Conservation (phyloP, 192 early-diverging fungal genomes). For the Coemansia asiatica region DNA sequence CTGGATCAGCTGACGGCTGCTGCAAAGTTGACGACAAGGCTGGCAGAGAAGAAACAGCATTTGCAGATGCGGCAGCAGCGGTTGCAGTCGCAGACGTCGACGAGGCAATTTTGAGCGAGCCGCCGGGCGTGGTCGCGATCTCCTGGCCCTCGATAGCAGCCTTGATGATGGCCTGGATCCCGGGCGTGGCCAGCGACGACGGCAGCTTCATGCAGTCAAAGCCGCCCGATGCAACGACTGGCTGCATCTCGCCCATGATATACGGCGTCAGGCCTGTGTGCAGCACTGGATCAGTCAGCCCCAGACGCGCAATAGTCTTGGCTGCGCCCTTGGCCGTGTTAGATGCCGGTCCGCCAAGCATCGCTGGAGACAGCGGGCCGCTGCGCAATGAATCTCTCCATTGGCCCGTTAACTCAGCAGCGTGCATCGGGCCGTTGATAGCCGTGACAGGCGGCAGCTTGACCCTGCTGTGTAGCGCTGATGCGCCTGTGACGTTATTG, state of each 20-base stretch:
- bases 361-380: slow-evolving; percentile 75
- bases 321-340: slow-evolving; percentile 18
- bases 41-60: background rate
- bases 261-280: slow-evolving; percentile 52
- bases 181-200: slow-evolving; percentile 23
- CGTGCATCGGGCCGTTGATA: slow-evolving; percentile 58
- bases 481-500: background rate
- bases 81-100: slow-evolving; percentile 1
- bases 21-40: background rate
- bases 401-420: slow-evolving; percentile 25
- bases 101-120: slow-evolving; percentile 28
- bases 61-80: background rate
- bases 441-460: slow-evolving; percentile 71
- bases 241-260: slow-evolving; percentile 26
- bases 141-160: slow-evolving; percentile 35
- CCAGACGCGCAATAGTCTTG: slow-evolving; percentile 20
- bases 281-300: slow-evolving; percentile 30
- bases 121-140: slow-evolving; percentile 39
- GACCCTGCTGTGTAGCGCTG: slow-evolving; percentile 21
- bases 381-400: slow-evolving; percentile 70
- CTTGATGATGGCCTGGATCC: slow-evolving; percentile 33
- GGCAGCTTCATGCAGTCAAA: slow-evolving; percentile 16
- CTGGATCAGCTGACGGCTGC: slow-evolving; percentile 3
- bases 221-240: slow-evolving; percentile 9
- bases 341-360: slow-evolving; percentile 65